Evolutionary conservation across 2,329 filamentous ascomycete genomes (phyloP).

Genomic region (Metarhizium humberi): DNA sequence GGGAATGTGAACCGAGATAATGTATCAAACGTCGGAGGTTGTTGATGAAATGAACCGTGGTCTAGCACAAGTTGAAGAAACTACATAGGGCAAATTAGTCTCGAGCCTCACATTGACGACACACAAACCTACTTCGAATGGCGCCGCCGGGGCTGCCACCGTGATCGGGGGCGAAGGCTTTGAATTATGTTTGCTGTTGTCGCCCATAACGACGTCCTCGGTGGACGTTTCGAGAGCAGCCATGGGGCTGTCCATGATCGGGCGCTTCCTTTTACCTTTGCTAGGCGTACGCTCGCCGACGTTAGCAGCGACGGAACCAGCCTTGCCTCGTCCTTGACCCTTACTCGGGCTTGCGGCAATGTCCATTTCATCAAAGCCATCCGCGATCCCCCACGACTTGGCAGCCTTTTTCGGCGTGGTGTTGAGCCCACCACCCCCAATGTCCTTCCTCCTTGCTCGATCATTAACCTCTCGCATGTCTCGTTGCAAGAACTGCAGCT

Average conservation of each 20-base stretch:
- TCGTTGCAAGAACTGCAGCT: slow-evolving; percentile 63
- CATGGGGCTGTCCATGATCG: slow-evolving; percentile 55
- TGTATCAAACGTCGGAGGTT: slow-evolving; percentile 57
- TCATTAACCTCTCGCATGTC: slow-evolving; percentile 55
- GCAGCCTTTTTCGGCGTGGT: slow-evolving; percentile 53
- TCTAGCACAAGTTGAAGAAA: slow-evolving; percentile 56
- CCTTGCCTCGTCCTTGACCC: slow-evolving; percentile 30
- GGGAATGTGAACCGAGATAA: slow-evolving; percentile 57
- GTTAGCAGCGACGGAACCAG: slow-evolving; percentile 33
- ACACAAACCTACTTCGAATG: slow-evolving; percentile 34
- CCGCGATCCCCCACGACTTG: slow-evolving; percentile 51
- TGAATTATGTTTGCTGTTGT: slow-evolving; percentile 13
- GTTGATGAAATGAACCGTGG: slow-evolving; percentile 44
- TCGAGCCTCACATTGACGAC: background rate
- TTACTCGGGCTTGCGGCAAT: slow-evolving; percentile 45
- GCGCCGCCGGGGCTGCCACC: slow-evolving; percentile 16
- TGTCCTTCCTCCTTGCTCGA: slow-evolving; percentile 38
- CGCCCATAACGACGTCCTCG: slow-evolving; percentile 29
- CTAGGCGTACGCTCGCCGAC: slow-evolving; percentile 50
- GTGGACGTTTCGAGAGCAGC: slow-evolving; percentile 46
- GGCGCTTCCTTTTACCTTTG: slow-evolving; percentile 63
- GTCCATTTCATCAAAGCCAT: slow-evolving; percentile 68
- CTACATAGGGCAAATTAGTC: slow-evolving; percentile 19
- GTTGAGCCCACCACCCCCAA: slow-evolving; percentile 13
- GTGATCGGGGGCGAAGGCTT: slow-evolving; percentile 7